Base-by-base conservation (phyloP, 176 grass and related monocot genomes). In the Lolium perenne region DNA sequence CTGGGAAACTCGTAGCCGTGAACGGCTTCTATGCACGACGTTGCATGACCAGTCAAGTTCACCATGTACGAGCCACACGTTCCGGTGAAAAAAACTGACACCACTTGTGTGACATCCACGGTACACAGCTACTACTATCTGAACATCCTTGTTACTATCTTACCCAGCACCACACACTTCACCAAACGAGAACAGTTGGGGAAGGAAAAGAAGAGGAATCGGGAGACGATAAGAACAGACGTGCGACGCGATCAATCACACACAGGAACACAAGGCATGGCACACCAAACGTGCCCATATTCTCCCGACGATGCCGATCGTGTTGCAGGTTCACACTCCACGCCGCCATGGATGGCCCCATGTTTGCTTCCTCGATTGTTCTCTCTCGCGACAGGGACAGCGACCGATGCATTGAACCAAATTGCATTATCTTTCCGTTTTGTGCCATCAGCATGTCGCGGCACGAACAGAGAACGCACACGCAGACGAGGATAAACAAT, bases 281-380 rank as follows among this genome's bases (percentile, higher is more conserved):
- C 71, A 21, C 82, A 14, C 41, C 56, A 76, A 16, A 68, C 40
- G 66, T 38, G 76, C 85, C 58, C 85, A 23, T 74, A 7, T 46
- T 55, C 23, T 10, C 38, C 62, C 62, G 3, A 20, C 2, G 83
- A 84, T 85, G 81, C 85, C 76, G 2, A 70, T 91, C 81, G 2
- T 29, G 8, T 46, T 26, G 43, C 82, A 2, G 17, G 69, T 81
- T 91, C 89, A 87, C 85, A 87, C 88, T 13, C 53, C 88, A 47
- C 78, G 11, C 21, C 77, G 26, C 59, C 66, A 38, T 8, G 51
- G 15, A 59, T 61, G 85, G 55, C 57, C 46, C 35, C 81, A 55
- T 77, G 63, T 26, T 78, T 35, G 20, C 22, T 64, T 64, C 3
- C 20, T 7, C 10, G 48, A 14, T 53, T 23, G 2, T 10, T 14